phyloP scores from a whole-genome alignment of 148 eudicot species.

The Arctostaphylos glauca region DNA sequence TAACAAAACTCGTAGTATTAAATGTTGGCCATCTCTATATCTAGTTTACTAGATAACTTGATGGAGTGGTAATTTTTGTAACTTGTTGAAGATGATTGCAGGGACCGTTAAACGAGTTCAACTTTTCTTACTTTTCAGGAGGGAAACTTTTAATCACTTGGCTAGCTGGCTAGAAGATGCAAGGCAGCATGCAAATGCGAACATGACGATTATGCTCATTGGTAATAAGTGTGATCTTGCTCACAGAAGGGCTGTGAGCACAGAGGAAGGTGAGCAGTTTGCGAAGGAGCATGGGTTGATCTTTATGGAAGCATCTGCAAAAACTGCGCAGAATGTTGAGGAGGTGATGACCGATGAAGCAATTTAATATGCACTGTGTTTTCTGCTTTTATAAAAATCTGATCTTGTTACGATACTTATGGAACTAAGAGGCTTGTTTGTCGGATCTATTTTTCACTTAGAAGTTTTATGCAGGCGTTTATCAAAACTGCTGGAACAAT shows the following conservation, averaged over 20 bases:
- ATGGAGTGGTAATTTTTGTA: background rate
- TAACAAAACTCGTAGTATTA: background rate
- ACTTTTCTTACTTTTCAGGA: conserved; percentile 26
- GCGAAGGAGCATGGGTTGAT: conserved; percentile 53
- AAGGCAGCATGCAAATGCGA: conserved; percentile 51
- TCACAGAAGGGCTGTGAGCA: conserved; percentile 54
- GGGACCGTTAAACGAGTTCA: background rate
- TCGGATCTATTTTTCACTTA: background rate
- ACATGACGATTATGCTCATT: conserved; percentile 54
- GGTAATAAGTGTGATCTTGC: conserved; percentile 52
- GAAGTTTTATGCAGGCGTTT: conserved; percentile 33
- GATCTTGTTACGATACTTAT: background rate
- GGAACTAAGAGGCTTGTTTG: background rate
- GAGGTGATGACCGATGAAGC: conserved; percentile 33
- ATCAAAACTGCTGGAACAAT: conserved; percentile 47
- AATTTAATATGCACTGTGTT: background rate
- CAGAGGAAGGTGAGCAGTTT: conserved; percentile 62
- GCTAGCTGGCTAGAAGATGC: conserved; percentile 64
- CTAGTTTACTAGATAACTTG: background rate
- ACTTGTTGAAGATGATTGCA: background rate
- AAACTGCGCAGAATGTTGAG: conserved; percentile 52
- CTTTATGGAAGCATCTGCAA: conserved; percentile 55
- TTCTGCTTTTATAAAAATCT: background rate
- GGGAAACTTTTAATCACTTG: conserved; percentile 59
- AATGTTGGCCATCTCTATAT: background rate